A percentile compares a stretch with the other conserved stretches of the same genome.
phyloP scores from a whole-genome alignment of 2,329 filamentous ascomycete genomes.

The Aschersonia sp. region DNA sequence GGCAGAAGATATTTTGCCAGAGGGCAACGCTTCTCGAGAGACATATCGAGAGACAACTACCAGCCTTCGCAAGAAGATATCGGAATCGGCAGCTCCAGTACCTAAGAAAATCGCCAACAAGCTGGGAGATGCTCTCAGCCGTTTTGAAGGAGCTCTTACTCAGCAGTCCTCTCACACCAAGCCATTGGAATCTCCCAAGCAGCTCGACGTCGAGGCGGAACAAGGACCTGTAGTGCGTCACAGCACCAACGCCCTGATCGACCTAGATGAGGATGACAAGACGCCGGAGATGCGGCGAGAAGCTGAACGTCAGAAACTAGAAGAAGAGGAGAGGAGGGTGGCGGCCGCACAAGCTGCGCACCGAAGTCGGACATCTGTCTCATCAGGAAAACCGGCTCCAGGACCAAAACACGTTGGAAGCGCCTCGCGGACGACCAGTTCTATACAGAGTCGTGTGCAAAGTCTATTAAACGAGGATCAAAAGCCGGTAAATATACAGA shows the following conservation, averaged over 20 bases:
- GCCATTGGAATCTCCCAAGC: slow-evolving; percentile 34
- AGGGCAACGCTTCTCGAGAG: slow-evolving; percentile 40
- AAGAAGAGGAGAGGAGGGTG: slow-evolving; percentile 81
- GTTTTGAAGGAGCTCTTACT: slow-evolving; percentile 54
- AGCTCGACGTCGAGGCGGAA: slow-evolving; percentile 56
- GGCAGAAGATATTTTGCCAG: slow-evolving; percentile 53
- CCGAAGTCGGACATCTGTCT: slow-evolving; percentile 46
- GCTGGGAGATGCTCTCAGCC: slow-evolving; percentile 87
- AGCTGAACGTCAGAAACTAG: slow-evolving; percentile 66
- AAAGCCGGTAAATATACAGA: slow-evolving; percentile 39
- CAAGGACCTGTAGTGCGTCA: slow-evolving; percentile 49
- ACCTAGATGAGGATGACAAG: slow-evolving; percentile 55
- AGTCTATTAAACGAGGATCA: slow-evolving; percentile 69
- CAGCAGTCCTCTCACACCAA: slow-evolving; percentile 12
- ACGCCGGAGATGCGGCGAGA: slow-evolving; percentile 84
- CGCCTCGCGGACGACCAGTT: slow-evolving; percentile 52
- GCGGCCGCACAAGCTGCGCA: slow-evolving; percentile 84
- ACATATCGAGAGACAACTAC: slow-evolving; percentile 18
- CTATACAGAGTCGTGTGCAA: slow-evolving; percentile 82
- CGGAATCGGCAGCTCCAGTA: slow-evolving; percentile 55
- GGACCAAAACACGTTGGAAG: slow-evolving; percentile 42
- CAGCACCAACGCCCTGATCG: slow-evolving; percentile 47
- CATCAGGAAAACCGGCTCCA: slow-evolving; percentile 21
- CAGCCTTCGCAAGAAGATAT: slow-evolving; percentile 49
- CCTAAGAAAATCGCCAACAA: slow-evolving; percentile 79